These are phyloP conservation scores for Fragaria vesca DNA, from an alignment of 306 rosid species.

Conservation along the genomic window DNA sequence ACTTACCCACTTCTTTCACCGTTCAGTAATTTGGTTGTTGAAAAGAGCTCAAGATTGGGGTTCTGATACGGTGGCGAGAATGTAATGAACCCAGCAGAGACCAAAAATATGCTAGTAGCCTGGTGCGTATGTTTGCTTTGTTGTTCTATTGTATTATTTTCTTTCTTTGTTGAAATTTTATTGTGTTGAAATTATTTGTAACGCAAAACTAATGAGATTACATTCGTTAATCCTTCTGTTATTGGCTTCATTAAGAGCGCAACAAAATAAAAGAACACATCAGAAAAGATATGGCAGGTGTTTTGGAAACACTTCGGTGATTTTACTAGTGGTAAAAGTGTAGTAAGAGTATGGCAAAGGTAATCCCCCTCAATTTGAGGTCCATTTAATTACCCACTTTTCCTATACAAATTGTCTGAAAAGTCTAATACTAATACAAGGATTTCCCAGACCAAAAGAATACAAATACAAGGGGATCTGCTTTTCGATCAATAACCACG, in stretches of 20 bases:
- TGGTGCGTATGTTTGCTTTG: no score
- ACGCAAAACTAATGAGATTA: no score
- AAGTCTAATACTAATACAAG: not conserved
- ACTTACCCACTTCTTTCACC: not conserved
- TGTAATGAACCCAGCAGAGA: not conserved
- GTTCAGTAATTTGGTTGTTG: not conserved
- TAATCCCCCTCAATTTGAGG: not conserved
- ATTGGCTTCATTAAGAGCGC: no score
- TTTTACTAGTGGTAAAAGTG: not conserved
- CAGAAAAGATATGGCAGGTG: not conserved
- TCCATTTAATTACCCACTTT: not conserved
- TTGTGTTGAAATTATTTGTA: no score
- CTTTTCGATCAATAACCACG: not conserved
- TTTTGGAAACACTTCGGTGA: not conserved
- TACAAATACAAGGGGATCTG: slow-evolving; percentile 8
- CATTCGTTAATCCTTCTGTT: no score
- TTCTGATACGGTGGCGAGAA: not conserved
- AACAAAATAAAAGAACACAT: no score
- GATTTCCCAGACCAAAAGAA: not conserved
- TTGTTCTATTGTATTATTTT: no score
- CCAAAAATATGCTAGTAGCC: not conserved
- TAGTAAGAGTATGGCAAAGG: not conserved
- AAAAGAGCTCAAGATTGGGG: no score
- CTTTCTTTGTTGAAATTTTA: no score
- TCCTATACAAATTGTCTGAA: slow-evolving; percentile 11